Percentiles rank a stretch among this genome's conserved stretches.
These are phyloP conservation scores for Spergularia bocconei DNA, from an alignment of 148 eudicot species.

Conservation along the genomic window DNA sequence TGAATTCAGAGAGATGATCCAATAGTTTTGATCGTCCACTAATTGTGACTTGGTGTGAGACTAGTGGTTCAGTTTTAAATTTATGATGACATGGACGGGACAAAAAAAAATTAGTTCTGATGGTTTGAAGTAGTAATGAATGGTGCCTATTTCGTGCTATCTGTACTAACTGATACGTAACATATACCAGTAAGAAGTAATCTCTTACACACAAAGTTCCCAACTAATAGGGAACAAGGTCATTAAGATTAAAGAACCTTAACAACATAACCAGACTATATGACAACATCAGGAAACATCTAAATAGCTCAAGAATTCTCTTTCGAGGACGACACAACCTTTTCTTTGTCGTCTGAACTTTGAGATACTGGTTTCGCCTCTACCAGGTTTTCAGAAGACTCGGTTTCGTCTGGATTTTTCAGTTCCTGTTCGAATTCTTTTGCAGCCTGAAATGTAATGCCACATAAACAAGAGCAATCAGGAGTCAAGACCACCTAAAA, in stretches of 20 bases:
- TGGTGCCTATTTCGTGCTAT: not conserved
- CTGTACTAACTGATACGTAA: not conserved
- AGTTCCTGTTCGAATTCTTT: constrained; percentile 79
- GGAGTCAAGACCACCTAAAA: not conserved
- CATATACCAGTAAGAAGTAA: not conserved
- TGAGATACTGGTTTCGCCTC: constrained; percentile 37
- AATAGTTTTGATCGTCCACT: too few species aligned
- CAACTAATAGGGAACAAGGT: not conserved
- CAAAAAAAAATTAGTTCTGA: too few species aligned
- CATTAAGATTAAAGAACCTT: not conserved
- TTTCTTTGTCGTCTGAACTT: constrained; percentile 41
- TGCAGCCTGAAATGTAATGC: constrained; percentile 54
- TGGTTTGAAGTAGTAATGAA: too few species aligned
- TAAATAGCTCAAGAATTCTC: constrained; percentile 39
- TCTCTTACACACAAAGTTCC: constrained; percentile 2
- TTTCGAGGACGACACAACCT: constrained; percentile 41
- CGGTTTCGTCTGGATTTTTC: constrained; percentile 58
- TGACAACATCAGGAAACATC: not conserved
- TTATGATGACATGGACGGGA: too few species aligned
- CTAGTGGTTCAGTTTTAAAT: too few species aligned
- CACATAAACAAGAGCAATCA: not conserved
- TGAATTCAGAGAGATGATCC: too few species aligned
- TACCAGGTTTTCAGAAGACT: constrained; percentile 28
- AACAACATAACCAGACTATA: not conserved
- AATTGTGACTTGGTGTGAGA: too few species aligned